Percentiles rank a stretch among this genome's conserved stretches.
Evolutionary conservation across 2,329 filamentous ascomycete species (phyloP).

Genomic region (Lachnellula willkommii): DNA sequence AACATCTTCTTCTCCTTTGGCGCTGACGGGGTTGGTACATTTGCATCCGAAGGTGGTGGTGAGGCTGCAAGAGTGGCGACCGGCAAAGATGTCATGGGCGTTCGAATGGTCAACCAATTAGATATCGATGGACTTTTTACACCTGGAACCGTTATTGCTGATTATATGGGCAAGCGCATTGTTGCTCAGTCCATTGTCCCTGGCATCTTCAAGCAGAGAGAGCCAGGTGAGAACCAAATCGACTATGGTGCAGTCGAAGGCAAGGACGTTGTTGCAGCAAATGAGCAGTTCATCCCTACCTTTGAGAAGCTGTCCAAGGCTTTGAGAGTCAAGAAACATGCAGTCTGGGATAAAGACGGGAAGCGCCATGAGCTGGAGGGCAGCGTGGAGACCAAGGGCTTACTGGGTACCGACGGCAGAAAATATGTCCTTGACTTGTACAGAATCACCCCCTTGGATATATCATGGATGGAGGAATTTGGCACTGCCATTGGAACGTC

Average conservation of each 20-base stretch:
- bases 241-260: conserved; percentile 98
- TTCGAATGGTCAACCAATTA: conserved; percentile 92
- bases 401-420: conserved; percentile 92
- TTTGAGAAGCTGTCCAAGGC: conserved; percentile 90
- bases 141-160: conserved; percentile 90
- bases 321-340: conserved; percentile 86
- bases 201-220: conserved; percentile 97
- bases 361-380: conserved; percentile 87
- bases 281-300: conserved; percentile 75
- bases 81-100: conserved; percentile 91
- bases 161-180: conserved; percentile 94
- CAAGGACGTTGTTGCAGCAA: conserved; percentile 87
- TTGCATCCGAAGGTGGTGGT: conserved; percentile 91
- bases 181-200: conserved; percentile 98
- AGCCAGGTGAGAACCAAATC: conserved; percentile 96
- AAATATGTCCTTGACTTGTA: conserved; percentile 98
- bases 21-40: conserved; percentile 94
- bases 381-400: conserved; percentile 94
- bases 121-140: conserved; percentile 94
- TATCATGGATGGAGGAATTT: conserved; percentile 81
- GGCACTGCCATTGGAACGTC: conserved; percentile 39
- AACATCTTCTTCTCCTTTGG: conserved; percentile 99
- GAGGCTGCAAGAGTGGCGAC: conserved; percentile 94
- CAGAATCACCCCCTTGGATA: conserved; percentile 85
- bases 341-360: conserved; percentile 96